Evolutionary conservation across 495 filamentous ascomycete species (phyloP).

Genomic region (Penicillium odoratum): DNA sequence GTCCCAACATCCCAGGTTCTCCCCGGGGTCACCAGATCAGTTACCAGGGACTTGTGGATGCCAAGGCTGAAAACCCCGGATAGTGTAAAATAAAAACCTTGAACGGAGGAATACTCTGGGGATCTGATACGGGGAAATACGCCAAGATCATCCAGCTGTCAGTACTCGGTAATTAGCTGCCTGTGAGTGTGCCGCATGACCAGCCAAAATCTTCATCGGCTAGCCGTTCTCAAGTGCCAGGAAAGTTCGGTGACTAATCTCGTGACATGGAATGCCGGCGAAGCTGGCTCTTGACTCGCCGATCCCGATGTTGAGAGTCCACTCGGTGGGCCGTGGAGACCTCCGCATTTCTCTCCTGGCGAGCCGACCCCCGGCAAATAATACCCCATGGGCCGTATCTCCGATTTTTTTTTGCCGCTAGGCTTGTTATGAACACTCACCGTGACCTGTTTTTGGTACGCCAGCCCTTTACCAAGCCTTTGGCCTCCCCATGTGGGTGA

Average conservation of each 20-base stretch:
- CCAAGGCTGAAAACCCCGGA: not conserved
- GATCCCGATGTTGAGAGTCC: conserved; percentile 11
- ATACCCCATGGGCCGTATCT: conserved; percentile 6
- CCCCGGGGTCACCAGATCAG: not conserved
- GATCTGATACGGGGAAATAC: conserved; percentile 3
- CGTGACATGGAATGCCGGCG: conserved; percentile 5
- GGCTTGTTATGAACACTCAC: conserved; percentile 21
- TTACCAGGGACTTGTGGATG: not conserved
- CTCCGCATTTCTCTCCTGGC: conserved; percentile 28
- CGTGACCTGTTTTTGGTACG: conserved; percentile 6
- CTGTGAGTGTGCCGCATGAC: conserved; percentile 1
- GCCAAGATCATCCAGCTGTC: conserved; percentile 2
- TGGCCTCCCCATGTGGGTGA: not conserved
- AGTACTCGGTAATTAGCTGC: conserved; percentile 23
- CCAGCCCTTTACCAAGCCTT: conserved; percentile 7
- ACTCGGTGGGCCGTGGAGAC: conserved; percentile 16
- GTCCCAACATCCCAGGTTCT: not conserved
- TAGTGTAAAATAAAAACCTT: not conserved
- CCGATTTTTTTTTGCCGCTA: not conserved
- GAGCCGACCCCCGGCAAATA: conserved; percentile 9
- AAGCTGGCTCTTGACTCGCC: conserved; percentile 14
- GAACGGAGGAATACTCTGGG: not conserved
- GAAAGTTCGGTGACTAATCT: conserved; percentile 2
- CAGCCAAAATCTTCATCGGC: conserved; percentile 2
- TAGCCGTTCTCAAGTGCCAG: conserved; percentile 30